Base-by-base conservation (phyloP, 805 yeast genomes). In the Metschnikowia cubensis region DNA sequence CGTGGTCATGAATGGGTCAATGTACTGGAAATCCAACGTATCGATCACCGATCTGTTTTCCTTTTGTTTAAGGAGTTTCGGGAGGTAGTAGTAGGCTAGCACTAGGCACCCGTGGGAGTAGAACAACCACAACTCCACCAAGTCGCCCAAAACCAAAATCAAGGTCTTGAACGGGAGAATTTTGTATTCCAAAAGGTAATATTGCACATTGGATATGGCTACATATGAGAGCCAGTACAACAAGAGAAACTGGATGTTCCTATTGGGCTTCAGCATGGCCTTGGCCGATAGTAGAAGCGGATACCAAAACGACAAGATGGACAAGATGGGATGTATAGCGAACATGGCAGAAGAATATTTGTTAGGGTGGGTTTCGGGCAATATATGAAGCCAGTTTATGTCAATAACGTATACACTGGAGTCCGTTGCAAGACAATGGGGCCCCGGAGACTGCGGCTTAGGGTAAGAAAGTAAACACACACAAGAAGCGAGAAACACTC, bases 21-120 rank as follows among this genome's bases (percentile, higher is more conserved):
- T 13, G 14, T 46, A 13, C 5, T 43, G 20, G 25, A 14, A 8
- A 35, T 52, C 56, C 25, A 50, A 17, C 1, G 10, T 11, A 8
- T 47, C 54, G 5, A 50, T 35, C 18, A 40, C 6, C n/a, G 44
- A 33, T 20, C 20, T 17, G 29, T 15, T 18, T 10, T 21, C 39
- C 21, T 33, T 17, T 14, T 20, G 15, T 11, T 48, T 36, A 3
- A 42, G 34, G 11, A 50, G 3, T 11, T 13, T 18, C 14, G 58
- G 58, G 18, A 53, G 22, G 21, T 47, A 53, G 34, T 42, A 45
- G 41, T 45, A 37, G 29, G 50, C 20, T 7, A 39, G 32, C 32
- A 55, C 51, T 18, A 49, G 39, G 44, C 58, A 55, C 18, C 58
- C 58, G 31, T 54, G 55, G 35, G 49, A 48, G 39, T 53, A 55